phyloP scores from a whole-genome alignment of 345 rosid species.

The Carallia pectinifolia region DNA sequence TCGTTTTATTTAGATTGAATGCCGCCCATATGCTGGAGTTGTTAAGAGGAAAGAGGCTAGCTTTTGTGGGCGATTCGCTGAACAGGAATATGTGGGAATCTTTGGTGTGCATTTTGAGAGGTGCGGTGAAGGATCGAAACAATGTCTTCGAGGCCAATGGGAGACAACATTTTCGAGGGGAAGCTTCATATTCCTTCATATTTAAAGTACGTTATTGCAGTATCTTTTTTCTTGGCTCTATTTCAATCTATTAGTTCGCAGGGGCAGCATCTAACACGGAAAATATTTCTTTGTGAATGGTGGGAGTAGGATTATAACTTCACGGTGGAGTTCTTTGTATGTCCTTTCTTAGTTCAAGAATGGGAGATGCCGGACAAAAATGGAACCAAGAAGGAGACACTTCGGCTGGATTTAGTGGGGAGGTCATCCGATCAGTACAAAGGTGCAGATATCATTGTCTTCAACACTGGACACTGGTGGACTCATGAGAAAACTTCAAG shows the following conservation, averaged over 20 bases:
- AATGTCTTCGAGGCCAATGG: constrained; percentile 82
- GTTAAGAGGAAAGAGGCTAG: constrained; percentile 84
- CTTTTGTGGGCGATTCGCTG: constrained; percentile 85
- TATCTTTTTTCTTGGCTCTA: neutral
- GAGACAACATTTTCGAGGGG: constrained; percentile 67
- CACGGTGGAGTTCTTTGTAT: constrained; percentile 80
- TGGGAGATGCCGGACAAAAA: constrained; percentile 65
- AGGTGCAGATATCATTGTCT: constrained; percentile 69
- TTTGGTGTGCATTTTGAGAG: constrained; percentile 76
- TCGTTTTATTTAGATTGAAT: constrained; percentile 47
- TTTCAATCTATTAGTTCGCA: neutral
- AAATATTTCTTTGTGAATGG: constrained; percentile 12
- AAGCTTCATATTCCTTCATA: constrained; percentile 78
- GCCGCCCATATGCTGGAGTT: constrained; percentile 61
- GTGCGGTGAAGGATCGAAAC: constrained; percentile 54
- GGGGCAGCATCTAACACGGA: neutral
- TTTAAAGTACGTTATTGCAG: constrained; percentile 55
- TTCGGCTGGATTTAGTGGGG: constrained; percentile 84
- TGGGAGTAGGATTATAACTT: constrained; percentile 61
- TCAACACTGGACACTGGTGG: constrained; percentile 99
- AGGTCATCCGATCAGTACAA: constrained; percentile 68
- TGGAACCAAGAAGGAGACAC: constrained; percentile 69
- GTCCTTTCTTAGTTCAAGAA: constrained; percentile 93
- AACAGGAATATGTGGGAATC: constrained; percentile 99
- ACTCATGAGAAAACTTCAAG: constrained; percentile 92